Conservation (phyloP, 1,284 basidiomycete species). For the Microbotryum violaceum region DNA sequence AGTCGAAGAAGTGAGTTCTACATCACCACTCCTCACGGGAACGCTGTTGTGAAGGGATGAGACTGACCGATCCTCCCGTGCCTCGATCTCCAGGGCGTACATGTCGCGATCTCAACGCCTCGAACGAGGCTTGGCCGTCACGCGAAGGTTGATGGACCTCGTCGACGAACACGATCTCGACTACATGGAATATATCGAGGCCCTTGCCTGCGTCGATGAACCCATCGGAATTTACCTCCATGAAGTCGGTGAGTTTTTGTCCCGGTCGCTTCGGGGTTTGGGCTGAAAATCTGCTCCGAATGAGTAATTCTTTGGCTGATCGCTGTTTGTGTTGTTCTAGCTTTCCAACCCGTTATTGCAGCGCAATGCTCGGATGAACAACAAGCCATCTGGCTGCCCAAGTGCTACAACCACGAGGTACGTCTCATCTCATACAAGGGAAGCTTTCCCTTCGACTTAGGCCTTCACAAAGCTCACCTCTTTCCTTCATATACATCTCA, state of each 20-base stretch:
- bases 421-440: conserved; percentile 41
- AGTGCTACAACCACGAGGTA: conserved; percentile 47
- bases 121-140: conserved; percentile 49
- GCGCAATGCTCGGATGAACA: conserved; percentile 29
- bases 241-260: conserved; percentile 47
- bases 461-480: no score
- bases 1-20: conserved; percentile 49
- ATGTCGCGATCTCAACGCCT: conserved; percentile 51
- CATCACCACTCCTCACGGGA: conserved; percentile 22
- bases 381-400: conserved; percentile 47
- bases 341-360: conserved; percentile 25
- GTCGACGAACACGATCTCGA: conserved; percentile 45
- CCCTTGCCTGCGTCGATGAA: conserved; percentile 47
- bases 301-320: background rate
- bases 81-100: conserved; percentile 45
- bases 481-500: background rate
- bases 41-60: conserved; percentile 28
- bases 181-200: conserved; percentile 12
- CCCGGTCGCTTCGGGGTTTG: background rate
- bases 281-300: background rate
- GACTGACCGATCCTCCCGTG: background rate
- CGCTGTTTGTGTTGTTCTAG: background rate
- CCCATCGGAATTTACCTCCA: conserved; percentile 52
- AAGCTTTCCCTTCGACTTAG: no score
- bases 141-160: conserved; percentile 54